Evolutionary conservation across 306 rosid species (phyloP).

Genomic region (Psophocarpus tetragonolobus): DNA sequence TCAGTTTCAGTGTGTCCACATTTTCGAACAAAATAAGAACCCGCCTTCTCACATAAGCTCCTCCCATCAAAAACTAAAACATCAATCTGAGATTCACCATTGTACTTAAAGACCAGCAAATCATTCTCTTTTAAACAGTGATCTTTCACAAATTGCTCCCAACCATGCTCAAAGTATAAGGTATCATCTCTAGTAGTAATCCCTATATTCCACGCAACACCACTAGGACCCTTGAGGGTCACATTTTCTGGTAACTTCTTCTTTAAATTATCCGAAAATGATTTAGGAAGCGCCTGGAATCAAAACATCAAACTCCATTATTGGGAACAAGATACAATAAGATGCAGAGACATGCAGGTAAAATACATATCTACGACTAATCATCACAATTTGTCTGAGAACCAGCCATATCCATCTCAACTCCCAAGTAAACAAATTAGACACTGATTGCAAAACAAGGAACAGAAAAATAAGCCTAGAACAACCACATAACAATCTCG

Average conservation of each 20-base stretch:
- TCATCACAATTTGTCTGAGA: neutral
- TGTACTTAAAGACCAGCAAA: conserved; percentile 65
- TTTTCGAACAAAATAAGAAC: conserved; percentile 59
- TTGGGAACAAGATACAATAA: neutral
- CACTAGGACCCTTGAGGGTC: conserved; percentile 65
- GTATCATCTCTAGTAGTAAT: conserved; percentile 42
- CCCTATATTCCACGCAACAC: conserved; percentile 58
- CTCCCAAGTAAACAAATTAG: neutral
- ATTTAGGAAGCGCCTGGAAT: conserved; percentile 64
- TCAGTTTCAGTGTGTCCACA: conserved; percentile 35
- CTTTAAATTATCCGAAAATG: conserved; percentile 50
- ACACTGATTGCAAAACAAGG: neutral
- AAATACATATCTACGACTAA: neutral
- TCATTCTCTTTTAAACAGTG: conserved; percentile 63
- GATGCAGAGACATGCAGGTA: neutral
- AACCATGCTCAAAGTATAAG: conserved; percentile 52
- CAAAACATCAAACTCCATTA: conserved; percentile 3
- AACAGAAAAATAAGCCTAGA: neutral
- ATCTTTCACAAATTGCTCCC: conserved; percentile 63
- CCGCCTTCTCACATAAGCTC: conserved; percentile 63
- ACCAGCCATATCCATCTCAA: neutral
- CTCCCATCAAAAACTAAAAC: conserved; percentile 58
- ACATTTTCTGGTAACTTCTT: conserved; percentile 60
- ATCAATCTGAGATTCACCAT: conserved; percentile 59
- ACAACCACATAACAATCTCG: conserved; percentile 15